Evolutionary conservation across 805 yeast genomes (phyloP).

Genomic region (Sugiyamaella qingdaonensis): DNA sequence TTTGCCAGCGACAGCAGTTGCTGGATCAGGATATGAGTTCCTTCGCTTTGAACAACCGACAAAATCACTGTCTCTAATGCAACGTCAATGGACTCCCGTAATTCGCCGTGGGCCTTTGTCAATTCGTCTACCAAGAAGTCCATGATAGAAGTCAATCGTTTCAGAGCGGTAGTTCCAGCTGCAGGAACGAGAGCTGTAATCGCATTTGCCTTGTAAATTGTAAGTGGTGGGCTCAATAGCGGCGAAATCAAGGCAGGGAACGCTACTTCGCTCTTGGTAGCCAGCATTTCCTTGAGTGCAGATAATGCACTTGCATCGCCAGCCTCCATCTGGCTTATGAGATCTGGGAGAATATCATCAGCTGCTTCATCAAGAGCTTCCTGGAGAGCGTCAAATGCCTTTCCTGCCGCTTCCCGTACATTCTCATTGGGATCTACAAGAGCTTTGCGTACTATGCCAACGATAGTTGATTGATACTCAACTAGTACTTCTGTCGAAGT

Average conservation of each 20-base stretch:
- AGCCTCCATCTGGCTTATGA: slow-evolving; percentile 62
- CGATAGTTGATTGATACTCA: slow-evolving; percentile 63
- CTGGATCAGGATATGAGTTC: slow-evolving; percentile 79
- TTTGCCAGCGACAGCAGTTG: slow-evolving; percentile 73
- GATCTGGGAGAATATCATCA: slow-evolving; percentile 82
- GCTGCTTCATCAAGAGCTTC: slow-evolving; percentile 71
- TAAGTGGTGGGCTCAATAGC: slow-evolving; percentile 74
- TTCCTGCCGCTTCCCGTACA: slow-evolving; percentile 89
- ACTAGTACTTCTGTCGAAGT: slow-evolving; percentile 56
- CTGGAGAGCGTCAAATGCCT: slow-evolving; percentile 84
- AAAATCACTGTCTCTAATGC: slow-evolving; percentile 68
- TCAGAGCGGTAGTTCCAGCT: slow-evolving; percentile 78
- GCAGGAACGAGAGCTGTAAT: slow-evolving; percentile 83
- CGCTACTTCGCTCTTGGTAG: slow-evolving; percentile 80
- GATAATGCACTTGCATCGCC: slow-evolving; percentile 62
- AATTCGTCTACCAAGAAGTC: slow-evolving; percentile 65
- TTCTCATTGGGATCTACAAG: slow-evolving; percentile 66
- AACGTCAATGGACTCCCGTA: slow-evolving; percentile 32
- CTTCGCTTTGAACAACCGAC: slow-evolving; percentile 71
- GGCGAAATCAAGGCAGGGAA: slow-evolving; percentile 93
- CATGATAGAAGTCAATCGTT: slow-evolving; percentile 67
- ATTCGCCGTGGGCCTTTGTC: slow-evolving; percentile 30
- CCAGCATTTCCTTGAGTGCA: slow-evolving; percentile 89
- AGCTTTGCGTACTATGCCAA: slow-evolving; percentile 71
- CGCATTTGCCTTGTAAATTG: slow-evolving; percentile 80